Evolutionary conservation across 257 asterid species (phyloP).

Genomic region (Leonotis leonurus): DNA sequence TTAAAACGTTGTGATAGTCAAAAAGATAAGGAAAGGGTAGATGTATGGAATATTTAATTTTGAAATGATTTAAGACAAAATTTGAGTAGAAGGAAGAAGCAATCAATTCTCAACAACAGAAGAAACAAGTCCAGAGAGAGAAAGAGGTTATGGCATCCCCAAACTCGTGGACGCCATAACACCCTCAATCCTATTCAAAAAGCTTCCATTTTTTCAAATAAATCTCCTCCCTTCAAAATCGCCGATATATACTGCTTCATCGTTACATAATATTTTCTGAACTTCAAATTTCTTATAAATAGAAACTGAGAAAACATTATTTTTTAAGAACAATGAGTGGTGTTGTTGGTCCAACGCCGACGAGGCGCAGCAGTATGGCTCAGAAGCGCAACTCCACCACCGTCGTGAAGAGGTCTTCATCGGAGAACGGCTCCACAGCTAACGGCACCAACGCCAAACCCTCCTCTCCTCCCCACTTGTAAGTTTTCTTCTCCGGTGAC

Average conservation of each 20-base stretch:
- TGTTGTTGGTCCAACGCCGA: slow-evolving; percentile 34
- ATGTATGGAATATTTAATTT: no score
- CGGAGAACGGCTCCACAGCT: slow-evolving; percentile 43
- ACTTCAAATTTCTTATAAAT: background rate
- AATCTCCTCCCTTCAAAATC: background rate
- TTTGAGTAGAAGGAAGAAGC: background rate
- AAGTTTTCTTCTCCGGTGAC: slow-evolving; percentile 13
- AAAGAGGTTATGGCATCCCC: slow-evolving; percentile 13
- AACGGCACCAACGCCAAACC: slow-evolving; percentile 42
- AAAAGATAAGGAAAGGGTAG: no score
- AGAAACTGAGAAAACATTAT: background rate
- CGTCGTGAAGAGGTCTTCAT: slow-evolving; percentile 30
- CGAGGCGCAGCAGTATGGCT: slow-evolving; percentile 43
- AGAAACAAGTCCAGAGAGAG: background rate
- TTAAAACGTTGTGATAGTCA: no score
- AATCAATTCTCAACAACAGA: background rate
- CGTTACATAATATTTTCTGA: background rate
- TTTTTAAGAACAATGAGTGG: no score
- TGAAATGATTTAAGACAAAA: no score
- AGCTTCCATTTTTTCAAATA: background rate
- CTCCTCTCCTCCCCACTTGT: slow-evolving; percentile 47
- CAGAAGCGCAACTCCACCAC: slow-evolving; percentile 38
- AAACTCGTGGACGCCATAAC: slow-evolving; percentile 10
- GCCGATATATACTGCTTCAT: background rate
- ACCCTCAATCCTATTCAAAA: slow-evolving; percentile 12